Conservation (phyloP, 495 filamentous ascomycete genomes). For the Trichocladium uniseriatum region DNA sequence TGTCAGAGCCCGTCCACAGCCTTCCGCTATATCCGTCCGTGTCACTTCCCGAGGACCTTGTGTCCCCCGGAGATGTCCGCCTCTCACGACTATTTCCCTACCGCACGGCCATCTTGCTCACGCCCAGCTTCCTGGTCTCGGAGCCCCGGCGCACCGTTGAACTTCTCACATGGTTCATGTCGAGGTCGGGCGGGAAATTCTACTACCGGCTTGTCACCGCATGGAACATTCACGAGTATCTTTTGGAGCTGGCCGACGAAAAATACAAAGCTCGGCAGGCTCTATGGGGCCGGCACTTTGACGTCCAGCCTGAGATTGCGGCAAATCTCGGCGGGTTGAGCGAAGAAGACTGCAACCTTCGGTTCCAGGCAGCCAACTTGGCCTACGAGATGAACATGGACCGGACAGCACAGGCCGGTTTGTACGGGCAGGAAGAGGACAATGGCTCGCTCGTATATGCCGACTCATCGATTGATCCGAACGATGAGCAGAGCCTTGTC, state of each 20-base stretch:
- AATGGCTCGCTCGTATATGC: constrained; percentile 36
- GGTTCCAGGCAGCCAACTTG: constrained; percentile 16
- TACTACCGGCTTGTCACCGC: constrained; percentile 26
- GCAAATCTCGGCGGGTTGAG: constrained; percentile 20
- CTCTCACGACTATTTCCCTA: constrained; percentile 48
- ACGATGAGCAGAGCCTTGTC: constrained; percentile 44
- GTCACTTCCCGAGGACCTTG: not conserved
- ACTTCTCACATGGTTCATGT: constrained; percentile 51
- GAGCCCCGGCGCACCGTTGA: constrained; percentile 41
- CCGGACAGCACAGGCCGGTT: constrained; percentile 1
- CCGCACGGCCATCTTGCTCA: constrained; percentile 51
- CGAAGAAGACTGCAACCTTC: constrained; percentile 16
- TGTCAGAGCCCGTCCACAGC: constrained; percentile 19
- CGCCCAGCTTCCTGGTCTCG: constrained; percentile 50
- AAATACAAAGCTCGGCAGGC: constrained; percentile 28
- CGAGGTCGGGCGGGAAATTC: constrained; percentile 18
- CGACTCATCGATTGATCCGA: constrained; percentile 36
- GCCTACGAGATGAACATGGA: constrained; percentile 21
- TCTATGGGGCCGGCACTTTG: constrained; percentile 5
- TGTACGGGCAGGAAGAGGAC: constrained; percentile 22
- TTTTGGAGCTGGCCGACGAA: constrained; percentile 31
- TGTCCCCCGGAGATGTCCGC: constrained; percentile 20
- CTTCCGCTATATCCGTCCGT: constrained; percentile 21
- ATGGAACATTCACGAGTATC: constrained; percentile 35
- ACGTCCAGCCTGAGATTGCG: constrained; percentile 12